Percentiles rank a stretch among this genome's conserved stretches.
phyloP scores from a whole-genome alignment of 2,329 filamentous ascomycete genomes.

The Colletotrichum gloeosporioides region DNA sequence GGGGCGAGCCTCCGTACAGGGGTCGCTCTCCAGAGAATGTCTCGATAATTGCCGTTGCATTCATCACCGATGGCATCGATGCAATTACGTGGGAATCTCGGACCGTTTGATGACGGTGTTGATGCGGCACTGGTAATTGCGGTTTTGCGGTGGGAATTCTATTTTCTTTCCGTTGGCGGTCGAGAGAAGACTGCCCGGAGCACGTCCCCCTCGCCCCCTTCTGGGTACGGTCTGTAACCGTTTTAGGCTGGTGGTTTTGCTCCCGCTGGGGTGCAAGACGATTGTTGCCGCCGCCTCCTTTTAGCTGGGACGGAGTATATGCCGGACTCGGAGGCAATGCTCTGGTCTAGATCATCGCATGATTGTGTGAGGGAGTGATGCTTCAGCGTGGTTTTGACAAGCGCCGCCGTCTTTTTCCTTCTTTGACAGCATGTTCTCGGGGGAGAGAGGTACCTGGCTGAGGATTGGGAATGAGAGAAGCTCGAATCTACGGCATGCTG shows the following conservation, averaged over 20 bases:
- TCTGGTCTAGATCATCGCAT: background rate
- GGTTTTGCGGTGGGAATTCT: background rate
- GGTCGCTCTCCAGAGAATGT: background rate
- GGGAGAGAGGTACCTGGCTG: background rate
- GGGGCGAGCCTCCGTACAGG: background rate
- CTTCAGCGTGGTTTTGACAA: background rate
- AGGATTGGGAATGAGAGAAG: background rate
- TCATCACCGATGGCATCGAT: background rate
- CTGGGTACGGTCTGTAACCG: background rate
- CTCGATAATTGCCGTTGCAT: background rate
- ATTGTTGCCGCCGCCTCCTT: background rate
- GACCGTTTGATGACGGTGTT: background rate
- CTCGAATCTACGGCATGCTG: background rate
- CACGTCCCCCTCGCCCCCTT: background rate
- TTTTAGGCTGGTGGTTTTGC: background rate
- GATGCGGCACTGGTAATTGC: background rate
- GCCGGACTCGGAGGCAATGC: background rate
- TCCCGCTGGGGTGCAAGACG: background rate
- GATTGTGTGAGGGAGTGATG: background rate
- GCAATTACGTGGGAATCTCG: background rate
- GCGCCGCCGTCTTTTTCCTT: background rate
- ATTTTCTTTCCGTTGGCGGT: background rate
- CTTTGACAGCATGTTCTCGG: background rate
- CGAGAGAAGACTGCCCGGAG: background rate
- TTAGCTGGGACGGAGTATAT: conserved; percentile 8